A percentile compares a stretch with the other conserved stretches of the same genome.
Conservation (phyloP, 805 yeast genomes). For the Yamadazyma endophytica region DNA sequence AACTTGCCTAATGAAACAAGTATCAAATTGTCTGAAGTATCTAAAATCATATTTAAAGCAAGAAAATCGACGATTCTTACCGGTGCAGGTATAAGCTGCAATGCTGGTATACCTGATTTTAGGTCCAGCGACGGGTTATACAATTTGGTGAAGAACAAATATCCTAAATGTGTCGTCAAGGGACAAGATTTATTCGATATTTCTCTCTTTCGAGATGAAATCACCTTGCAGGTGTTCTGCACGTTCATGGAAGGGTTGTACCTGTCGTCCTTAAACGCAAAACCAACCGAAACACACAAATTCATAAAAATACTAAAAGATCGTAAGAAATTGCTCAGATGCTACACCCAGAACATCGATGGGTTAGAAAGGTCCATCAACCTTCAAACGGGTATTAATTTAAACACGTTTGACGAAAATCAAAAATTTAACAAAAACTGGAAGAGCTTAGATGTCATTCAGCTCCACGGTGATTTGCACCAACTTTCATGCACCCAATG, state of each 20-base stretch:
- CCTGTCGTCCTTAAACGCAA: conserved; percentile 56
- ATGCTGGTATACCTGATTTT: conserved; percentile 96
- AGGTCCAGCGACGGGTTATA: conserved; percentile 82
- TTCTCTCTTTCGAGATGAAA: conserved; percentile 66
- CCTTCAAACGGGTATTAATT: conserved; percentile 52
- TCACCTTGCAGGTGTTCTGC: conserved; percentile 70
- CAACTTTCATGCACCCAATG: conserved; percentile 75
- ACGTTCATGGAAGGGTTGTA: conserved; percentile 84
- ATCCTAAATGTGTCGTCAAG: conserved; percentile 59
- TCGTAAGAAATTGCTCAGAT: conserved; percentile 65
- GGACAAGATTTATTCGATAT: conserved; percentile 93
- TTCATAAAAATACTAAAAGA: conserved; percentile 62
- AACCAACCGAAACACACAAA: conserved; percentile 80
- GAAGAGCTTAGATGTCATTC: conserved; percentile 74
- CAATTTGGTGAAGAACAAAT: conserved; percentile 59
- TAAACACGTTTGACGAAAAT: conserved; percentile 18
- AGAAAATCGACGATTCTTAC: conserved; percentile 67
- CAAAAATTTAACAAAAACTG: conserved; percentile 39
- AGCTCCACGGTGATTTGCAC: conserved; percentile 86
- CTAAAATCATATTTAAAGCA: conserved; percentile 45
- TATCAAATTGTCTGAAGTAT: conserved; percentile 35
- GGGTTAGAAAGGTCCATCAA: conserved; percentile 72
- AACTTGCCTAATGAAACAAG: conserved; percentile 23
- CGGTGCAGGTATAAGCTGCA: conserved; percentile 96
- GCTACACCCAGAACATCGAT: conserved; percentile 95